Conservation (phyloP, 768 basidiomycete genomes). For the Trametes cubensis region DNA sequence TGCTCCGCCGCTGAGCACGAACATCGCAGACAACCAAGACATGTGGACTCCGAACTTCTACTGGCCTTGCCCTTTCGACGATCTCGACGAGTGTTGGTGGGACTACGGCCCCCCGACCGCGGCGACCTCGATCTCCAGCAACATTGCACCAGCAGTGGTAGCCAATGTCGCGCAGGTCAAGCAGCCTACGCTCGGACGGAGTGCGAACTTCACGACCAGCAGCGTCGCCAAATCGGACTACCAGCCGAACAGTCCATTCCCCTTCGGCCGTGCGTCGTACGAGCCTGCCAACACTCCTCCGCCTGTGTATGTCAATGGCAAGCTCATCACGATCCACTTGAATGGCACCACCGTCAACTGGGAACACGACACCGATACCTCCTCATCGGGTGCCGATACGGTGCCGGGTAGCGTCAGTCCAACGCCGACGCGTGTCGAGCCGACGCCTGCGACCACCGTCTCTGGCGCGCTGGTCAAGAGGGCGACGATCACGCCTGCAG, state of each 20-base stretch:
- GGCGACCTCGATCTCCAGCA: no score
- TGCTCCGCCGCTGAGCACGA: background rate
- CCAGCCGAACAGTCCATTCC: background rate
- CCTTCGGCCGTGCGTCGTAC: background rate
- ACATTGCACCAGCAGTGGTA: no score
- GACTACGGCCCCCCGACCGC: no score
- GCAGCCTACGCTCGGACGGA: no score
- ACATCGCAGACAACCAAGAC: background rate
- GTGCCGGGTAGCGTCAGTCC: no score
- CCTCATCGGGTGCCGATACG: no score
- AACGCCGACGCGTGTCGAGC: no score
- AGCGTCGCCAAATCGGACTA: no score
- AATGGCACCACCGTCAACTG: background rate
- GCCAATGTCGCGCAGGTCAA: no score
- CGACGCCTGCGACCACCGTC: no score
- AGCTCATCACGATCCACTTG: background rate
- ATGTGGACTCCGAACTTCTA: slow-evolving; percentile 6
- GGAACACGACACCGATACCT: background rate
- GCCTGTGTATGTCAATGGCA: slow-evolving; percentile 5
- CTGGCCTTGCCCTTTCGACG: slow-evolving; percentile 12
- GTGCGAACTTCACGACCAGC: no score
- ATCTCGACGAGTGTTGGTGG: slow-evolving; percentile 7
- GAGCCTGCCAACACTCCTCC: slow-evolving; percentile 10
- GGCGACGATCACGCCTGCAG: background rate
- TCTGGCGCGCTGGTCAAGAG: no score